Conservation (phyloP, 306 rosid species). For the Lithocarpus polystachyus region DNA sequence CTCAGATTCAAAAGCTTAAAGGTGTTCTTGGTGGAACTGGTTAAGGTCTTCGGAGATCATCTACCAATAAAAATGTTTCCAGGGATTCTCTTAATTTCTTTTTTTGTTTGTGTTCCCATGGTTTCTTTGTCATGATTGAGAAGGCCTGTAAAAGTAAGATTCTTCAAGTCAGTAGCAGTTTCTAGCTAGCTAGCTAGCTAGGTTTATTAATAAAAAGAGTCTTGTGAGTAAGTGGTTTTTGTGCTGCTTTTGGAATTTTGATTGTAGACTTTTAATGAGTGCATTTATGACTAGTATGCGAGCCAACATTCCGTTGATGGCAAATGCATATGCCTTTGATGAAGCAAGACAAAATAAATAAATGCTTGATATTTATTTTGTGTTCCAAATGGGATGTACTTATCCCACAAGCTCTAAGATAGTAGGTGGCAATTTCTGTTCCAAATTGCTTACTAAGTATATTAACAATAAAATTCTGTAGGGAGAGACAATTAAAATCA, state of each 20-base stretch:
- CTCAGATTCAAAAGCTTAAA: constrained; percentile 72
- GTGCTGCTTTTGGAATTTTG: constrained; percentile 5
- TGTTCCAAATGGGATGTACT: background rate
- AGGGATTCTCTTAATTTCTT: background rate
- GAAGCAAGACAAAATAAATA: background rate
- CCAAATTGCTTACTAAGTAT: no score
- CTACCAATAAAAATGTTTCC: background rate
- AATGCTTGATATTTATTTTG: background rate
- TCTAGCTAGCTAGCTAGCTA: background rate
- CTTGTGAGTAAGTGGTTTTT: background rate
- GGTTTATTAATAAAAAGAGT: background rate
- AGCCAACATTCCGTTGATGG: background rate
- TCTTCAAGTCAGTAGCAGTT: background rate
- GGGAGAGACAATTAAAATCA: no score
- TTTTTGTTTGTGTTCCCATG: background rate
- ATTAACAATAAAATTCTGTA: no score
- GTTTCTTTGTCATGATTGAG: background rate
- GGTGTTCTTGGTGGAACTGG: constrained; percentile 78
- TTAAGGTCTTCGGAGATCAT: constrained; percentile 4
- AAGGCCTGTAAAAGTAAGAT: background rate
- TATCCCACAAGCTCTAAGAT: no score
- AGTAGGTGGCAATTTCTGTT: no score
- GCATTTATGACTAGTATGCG: background rate
- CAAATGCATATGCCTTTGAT: background rate
- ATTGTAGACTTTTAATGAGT: background rate